Conservation (phyloP, 495 filamentous ascomycete species). For the Penicillium argentinense region DNA sequence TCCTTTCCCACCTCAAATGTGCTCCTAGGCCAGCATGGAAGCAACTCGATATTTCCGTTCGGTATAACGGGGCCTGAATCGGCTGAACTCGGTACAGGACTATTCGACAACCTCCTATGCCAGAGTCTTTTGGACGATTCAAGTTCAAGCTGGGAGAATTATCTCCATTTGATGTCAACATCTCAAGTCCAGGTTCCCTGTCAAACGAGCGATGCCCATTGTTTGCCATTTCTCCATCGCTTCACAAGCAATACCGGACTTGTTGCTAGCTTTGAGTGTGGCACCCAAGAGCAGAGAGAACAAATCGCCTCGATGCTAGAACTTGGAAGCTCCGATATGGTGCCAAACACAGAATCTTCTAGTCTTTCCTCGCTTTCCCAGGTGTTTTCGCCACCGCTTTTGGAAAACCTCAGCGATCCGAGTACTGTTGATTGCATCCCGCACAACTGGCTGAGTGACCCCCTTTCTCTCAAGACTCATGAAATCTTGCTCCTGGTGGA, state of each 20-base stretch:
- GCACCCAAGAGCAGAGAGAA: constrained; percentile 17
- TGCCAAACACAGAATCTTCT: background rate
- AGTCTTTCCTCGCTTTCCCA: background rate
- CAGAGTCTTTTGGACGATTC: background rate
- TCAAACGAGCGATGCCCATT: background rate
- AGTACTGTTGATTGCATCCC: constrained; percentile 2
- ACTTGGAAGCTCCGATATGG: background rate
- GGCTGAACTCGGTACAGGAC: no score
- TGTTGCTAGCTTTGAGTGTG: constrained; percentile 22
- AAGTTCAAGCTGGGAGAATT: constrained; percentile 9
- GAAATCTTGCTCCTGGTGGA: constrained; percentile 23
- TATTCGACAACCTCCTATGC: no score
- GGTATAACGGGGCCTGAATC: no score
- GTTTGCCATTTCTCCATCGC: constrained; percentile 18
- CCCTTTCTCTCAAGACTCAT: constrained; percentile 23
- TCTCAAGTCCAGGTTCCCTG: background rate
- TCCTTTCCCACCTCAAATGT: background rate
- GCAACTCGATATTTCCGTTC: no score
- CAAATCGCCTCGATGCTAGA: constrained; percentile 11
- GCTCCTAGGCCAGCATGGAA: no score
- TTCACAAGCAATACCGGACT: constrained; percentile 25
- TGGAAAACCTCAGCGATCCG: constrained; percentile 6
- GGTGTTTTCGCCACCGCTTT: constrained; percentile 1
- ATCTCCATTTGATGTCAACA: constrained; percentile 1
- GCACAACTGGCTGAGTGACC: constrained; percentile 14